phyloP scores from a whole-genome alignment of 1,139 yeast genomes.

The Groenewaldozyma sp. region DNA sequence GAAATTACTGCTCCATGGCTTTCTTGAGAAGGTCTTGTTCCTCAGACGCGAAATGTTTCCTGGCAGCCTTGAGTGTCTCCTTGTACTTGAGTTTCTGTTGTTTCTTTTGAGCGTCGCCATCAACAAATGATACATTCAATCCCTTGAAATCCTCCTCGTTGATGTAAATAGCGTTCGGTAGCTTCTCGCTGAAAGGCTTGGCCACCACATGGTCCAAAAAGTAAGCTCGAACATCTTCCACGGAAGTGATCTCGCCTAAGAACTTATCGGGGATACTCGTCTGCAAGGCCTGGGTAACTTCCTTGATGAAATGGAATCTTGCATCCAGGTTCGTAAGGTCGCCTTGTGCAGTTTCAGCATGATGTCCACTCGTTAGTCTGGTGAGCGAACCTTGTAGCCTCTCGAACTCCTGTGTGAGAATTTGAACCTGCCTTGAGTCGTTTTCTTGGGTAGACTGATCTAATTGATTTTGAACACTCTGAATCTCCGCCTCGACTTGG shows the following conservation, averaged over 20 bases:
- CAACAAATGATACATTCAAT: conserved; percentile 41
- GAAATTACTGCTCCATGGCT: conserved; percentile 17
- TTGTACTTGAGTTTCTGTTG: conserved; percentile 28
- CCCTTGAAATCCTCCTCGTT: conserved; percentile 39
- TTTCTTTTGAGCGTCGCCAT: conserved; percentile 33
- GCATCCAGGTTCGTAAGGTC: conserved; percentile 38
- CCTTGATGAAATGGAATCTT: conserved; percentile 52
- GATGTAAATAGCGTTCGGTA: conserved; percentile 68
- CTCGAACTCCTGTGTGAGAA: not conserved
- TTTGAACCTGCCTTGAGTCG: not conserved
- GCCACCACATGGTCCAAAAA: conserved; percentile 40
- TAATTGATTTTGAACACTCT: not conserved
- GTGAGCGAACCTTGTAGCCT: conserved; percentile 6
- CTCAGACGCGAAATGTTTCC: conserved; percentile 31
- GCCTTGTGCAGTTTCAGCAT: conserved; percentile 1
- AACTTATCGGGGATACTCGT: conserved; percentile 57
- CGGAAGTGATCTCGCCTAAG: conserved; percentile 43
- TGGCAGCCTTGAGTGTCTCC: conserved; percentile 37
- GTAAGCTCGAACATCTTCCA: conserved; percentile 38
- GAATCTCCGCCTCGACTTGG: not conserved
- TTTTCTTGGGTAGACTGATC: not conserved
- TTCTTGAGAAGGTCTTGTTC: conserved; percentile 31
- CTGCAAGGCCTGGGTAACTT: conserved; percentile 51
- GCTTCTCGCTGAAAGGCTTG: conserved; percentile 48
- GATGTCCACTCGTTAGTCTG: conserved; percentile 7